Evolutionary conservation across 257 asterid species (phyloP), one percentile per base, ranked within the genome.

Genomic region (Solanum infundibuliforme): DNA sequence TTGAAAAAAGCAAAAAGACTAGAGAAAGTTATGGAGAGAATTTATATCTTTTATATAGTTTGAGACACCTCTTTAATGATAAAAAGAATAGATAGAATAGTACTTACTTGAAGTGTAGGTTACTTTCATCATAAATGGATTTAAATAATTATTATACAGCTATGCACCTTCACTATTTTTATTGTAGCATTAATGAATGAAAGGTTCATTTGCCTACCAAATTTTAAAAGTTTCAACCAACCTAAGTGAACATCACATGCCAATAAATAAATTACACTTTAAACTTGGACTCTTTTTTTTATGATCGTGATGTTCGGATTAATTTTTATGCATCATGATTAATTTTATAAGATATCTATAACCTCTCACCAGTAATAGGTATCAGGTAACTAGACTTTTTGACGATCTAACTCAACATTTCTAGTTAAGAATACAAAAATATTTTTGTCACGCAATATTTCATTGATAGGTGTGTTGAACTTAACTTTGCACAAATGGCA

Each of bases 291-390:
- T 7, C 0, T 1, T 36, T 36, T 9, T 58, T 21, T 60, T 23
- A 62, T 18, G 0, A 55, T 55, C 1, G 1, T 0, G 10, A 55
- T 7, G 4, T 55, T 55, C 2, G 1, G 0, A 55, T 20, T 0
- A 55, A 6, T 6, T 48, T 55, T 6, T 5, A 18, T 18, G 10
- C 1, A 18, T 55, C n/a, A 55, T 7, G 1, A 55, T 0, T 18
- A 6, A 7, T 55, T 3, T 55, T 6, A 55, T 0, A 1, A 20
- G 4, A 18, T 55, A 55, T 3, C 13, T 41, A 3, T 41, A 41
- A 41, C 0, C 52, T 43, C 52, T 43, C n/a, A 20, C 10, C 4
- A 55, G 9, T 5, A 52, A 52, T 1, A 52, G 0, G 0, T 52
- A 52, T 14, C 3, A 52, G 62, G 4, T 48, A 48, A 48, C 3